Evolutionary conservation across 345 rosid species (phyloP), one percentile per base, ranked within the genome.

Genomic region (Sapria himalayana): DNA sequence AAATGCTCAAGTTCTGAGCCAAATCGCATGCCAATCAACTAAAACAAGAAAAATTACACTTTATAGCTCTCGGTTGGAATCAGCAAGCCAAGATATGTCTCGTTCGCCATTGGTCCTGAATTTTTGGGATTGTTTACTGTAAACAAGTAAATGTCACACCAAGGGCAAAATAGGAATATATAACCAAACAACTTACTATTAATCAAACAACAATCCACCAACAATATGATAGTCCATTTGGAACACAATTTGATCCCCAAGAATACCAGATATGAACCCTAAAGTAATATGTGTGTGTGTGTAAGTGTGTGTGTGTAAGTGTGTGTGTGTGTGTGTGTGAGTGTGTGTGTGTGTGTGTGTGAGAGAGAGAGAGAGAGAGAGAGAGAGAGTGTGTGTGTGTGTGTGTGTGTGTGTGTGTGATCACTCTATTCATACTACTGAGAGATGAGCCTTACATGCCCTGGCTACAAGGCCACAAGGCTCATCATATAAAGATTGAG

Each of bases 51-150:
- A 7, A 35, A 82, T 69, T 67, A 79, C 98, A 82, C 93, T 89
- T 89, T 79, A 62, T 89, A 82, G 58, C 76, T 89, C 38, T 82
- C 70, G 0, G 93, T 74, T 1, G 95, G 95, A 71, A 76, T 82
- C 20, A 89, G 93, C 63, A 89, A 55, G 2, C 98, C 98, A 50
- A 82, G 69, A 59, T 74, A 89, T 22, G 95, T 79, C 58, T 89
- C 98, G 7, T 89, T 89, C 65, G 76, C 39, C 35, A 74, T 57
- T 0, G 82, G 73, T 22, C 79, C 86, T 15, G 85, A 75, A 59
- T 73, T 86, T 50, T 72, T 89, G 0, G 93, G 98, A 61, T 79
- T 89, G 60, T 89, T 89, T 70, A 82, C 93, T 79, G 67, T 4
- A 48, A 44, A 61, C 2, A 40, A 10, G 21, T 29, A 40, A 14